phyloP scores from a whole-genome alignment of 176 grass and related monocot genomes.

The Dendrocalamus sinicus region DNA sequence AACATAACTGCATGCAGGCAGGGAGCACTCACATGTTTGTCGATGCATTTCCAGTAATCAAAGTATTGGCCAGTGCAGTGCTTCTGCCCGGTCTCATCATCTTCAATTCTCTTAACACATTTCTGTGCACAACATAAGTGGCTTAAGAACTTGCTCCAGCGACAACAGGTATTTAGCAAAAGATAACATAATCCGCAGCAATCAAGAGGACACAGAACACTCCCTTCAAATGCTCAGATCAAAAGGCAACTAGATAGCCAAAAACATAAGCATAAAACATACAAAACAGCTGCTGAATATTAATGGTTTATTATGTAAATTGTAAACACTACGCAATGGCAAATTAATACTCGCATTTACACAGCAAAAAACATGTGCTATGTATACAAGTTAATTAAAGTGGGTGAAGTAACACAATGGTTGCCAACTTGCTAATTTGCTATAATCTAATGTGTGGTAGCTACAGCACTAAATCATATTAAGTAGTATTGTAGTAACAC shows the following conservation, averaged over 20 bases:
- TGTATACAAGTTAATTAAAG: neutral
- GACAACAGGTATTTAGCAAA: slow-evolving; percentile 18
- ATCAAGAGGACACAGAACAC: neutral
- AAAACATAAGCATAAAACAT: slow-evolving; percentile 26
- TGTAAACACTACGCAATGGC: neutral
- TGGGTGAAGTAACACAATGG: neutral
- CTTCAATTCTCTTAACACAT: slow-evolving; percentile 74
- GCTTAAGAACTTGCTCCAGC: slow-evolving; percentile 36
- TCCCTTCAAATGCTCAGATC: slow-evolving; percentile 28
- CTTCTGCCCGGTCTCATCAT: slow-evolving; percentile 80
- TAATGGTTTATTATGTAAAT: neutral
- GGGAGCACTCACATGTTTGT: slow-evolving; percentile 75
- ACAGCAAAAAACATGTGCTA: neutral
- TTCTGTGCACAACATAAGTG: slow-evolving; percentile 57
- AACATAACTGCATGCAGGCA: neutral
- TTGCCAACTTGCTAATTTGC: neutral
- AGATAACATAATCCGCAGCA: slow-evolving; percentile 20
- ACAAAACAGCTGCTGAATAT: neutral
- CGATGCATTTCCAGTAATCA: slow-evolving; percentile 89
- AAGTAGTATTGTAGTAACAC: neutral
- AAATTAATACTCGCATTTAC: neutral
- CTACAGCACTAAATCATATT: neutral
- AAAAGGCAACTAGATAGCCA: neutral
- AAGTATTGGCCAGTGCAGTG: slow-evolving; percentile 97
- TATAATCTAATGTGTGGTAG: neutral